A percentile compares a stretch with the other conserved stretches of the same genome.
Evolutionary conservation across 2,329 filamentous ascomycete species (phyloP).

Genomic region (Cercospora sesami): DNA sequence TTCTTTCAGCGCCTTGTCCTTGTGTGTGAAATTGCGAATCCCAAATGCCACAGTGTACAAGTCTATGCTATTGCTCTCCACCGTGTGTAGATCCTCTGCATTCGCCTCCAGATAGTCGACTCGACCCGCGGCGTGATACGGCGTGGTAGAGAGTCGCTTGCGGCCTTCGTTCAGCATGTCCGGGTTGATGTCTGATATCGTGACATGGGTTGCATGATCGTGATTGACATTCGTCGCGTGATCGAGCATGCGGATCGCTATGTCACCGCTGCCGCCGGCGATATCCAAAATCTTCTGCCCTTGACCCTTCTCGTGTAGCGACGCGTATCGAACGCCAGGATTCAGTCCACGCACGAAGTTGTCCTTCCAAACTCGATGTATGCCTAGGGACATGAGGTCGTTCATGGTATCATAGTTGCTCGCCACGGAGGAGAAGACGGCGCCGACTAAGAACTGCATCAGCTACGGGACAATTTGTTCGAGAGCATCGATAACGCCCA

Average conservation of each 20-base stretch:
- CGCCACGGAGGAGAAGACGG: slow-evolving; percentile 93
- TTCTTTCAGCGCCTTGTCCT: slow-evolving; percentile 76
- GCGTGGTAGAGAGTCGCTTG: slow-evolving; percentile 68
- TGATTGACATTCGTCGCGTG: slow-evolving; percentile 78
- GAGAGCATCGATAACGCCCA: slow-evolving; percentile 33
- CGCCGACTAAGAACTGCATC: slow-evolving; percentile 60
- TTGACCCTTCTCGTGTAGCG: slow-evolving; percentile 37
- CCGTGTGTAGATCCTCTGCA: slow-evolving; percentile 69
- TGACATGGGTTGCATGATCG: slow-evolving; percentile 79
- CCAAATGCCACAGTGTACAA: slow-evolving; percentile 97
- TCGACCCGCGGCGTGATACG: slow-evolving; percentile 57
- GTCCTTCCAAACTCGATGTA: slow-evolving; percentile 96
- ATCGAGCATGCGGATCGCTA: slow-evolving; percentile 93
- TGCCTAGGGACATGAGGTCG: slow-evolving; percentile 96
- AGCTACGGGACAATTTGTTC: slow-evolving; percentile 1
- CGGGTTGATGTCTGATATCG: slow-evolving; percentile 92
- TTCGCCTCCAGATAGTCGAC: slow-evolving; percentile 85
- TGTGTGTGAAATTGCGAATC: slow-evolving; percentile 95
- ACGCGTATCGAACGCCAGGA: slow-evolving; percentile 63
- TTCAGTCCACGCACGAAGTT: slow-evolving; percentile 91
- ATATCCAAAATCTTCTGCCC: slow-evolving; percentile 86
- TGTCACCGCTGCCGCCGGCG: slow-evolving; percentile 94
- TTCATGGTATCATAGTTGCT: slow-evolving; percentile 98
- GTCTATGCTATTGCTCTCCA: slow-evolving; percentile 74
- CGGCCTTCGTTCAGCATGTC: slow-evolving; percentile 89